Conservation (phyloP, 176 grass and related monocot species). For the Rhynchospora pubera region DNA sequence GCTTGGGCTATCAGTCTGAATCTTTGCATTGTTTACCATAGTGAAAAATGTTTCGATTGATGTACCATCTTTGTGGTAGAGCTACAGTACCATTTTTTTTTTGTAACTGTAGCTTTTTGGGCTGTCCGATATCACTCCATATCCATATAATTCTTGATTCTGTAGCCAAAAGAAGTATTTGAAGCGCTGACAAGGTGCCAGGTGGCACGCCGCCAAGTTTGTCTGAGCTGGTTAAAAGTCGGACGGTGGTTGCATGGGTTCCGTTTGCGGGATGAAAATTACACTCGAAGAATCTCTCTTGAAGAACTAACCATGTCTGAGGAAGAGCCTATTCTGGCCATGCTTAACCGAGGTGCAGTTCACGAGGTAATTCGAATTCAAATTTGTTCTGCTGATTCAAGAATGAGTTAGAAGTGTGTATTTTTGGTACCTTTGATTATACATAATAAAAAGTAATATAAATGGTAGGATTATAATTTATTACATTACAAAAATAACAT, state of each 20-base stretch:
- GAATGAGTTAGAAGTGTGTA: not conserved
- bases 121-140: not conserved
- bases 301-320: slow-evolving; percentile 37
- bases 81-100: not conserved
- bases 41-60: not conserved
- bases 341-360: slow-evolving; percentile 75
- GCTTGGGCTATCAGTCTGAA: too few relatives aligned
- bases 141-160: not conserved
- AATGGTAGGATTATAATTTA: not conserved
- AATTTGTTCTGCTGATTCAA: slow-evolving; percentile 33
- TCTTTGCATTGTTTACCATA: not conserved
- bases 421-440: not conserved
- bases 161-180: slow-evolving; percentile 54
- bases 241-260: slow-evolving; percentile 89
- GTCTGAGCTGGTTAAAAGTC: slow-evolving; percentile 49
- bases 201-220: slow-evolving; percentile 44
- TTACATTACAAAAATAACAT: not conserved
- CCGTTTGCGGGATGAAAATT: slow-evolving; percentile 47
- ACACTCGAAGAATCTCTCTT: slow-evolving; percentile 40
- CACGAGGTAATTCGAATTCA: slow-evolving; percentile 68
- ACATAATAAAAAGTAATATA: not conserved
- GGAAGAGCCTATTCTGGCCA: slow-evolving; percentile 38
- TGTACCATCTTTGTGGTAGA: not conserved
- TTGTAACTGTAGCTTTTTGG: not conserved
- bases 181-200: slow-evolving; percentile 37